Evolutionary conservation across 2,329 filamentous ascomycete genomes (phyloP), one percentile per base, ranked within the genome.

Genomic region (Uncinocarpus reesii): DNA sequence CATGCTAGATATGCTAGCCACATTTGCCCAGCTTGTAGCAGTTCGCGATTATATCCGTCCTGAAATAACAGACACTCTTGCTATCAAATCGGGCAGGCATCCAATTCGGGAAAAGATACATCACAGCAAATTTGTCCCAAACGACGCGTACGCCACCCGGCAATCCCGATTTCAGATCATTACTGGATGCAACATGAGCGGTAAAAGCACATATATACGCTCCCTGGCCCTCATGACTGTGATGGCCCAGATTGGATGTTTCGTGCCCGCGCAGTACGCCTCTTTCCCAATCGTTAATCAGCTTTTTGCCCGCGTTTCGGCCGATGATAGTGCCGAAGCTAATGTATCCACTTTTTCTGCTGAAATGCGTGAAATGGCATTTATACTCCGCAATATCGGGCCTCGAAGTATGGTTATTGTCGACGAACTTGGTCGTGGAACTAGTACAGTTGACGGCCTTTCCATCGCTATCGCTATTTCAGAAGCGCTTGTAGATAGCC

Each of bases 121-220:
- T 55, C 68, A 71, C 0, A 76, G 75, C 38, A 79, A 77, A 18
- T 94, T 85, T 60, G 73, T 96, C 2, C 85, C 92, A 0, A 96
- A 96, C 54, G 89, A 96, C 59, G 85, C 89, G 23, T 96, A 89
- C 58, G 83, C 86, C 2, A 84, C 82, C 0, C 76, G 83, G 28
- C 81, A 90, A 52, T 80, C 81, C 29, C 80, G 89, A 1, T 94
- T 95, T 58, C 89, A 96, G 55, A 84, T 96, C 52, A 82, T 98
- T 53, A 96, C 90, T 0, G 90, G 92, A 2, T 93, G 86, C 63
- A 98, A 98, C 58, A 98, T 98, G 92, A 94, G 87, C 57, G 92
- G 89, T 0, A 98, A 96, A 64, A 94, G 85, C 54, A 98, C 89
- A 0, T 96, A 95, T 60, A 95, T 96, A 53, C 80, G 87, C 42